Evolutionary conservation across 1,284 basidiomycete genomes (phyloP), one percentile per base, ranked within the genome.

Genomic region (Cutaneotrichosporon sp.): DNA sequence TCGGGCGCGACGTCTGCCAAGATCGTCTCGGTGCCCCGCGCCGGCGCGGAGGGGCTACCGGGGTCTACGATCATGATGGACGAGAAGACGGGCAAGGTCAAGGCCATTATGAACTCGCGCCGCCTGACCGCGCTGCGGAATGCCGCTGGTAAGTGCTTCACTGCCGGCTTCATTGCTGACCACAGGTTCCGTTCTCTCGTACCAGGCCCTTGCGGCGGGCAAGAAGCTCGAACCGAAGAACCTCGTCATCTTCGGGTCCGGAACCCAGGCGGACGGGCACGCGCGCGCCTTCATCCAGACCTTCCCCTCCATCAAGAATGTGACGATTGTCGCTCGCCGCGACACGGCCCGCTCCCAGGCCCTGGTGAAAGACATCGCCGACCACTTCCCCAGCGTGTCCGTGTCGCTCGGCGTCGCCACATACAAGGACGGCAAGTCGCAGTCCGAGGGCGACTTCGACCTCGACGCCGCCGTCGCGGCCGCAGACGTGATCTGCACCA

Each of bases 1-100:
- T 45, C 51, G 25, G 50, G 44, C 1, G 69, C 75, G 9, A 77
- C 84, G 2, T 67, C 67, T 6, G 77, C 86, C 57, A 90, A 91
- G 71, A 79, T 87, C 27, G 87, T 88, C 3, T 83, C 82, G 10
- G 78, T 88, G 1, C 87, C 88, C 0, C 76, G 69, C 1, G 57
- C 57, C 1, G 77, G 78, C 26, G 66, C 57, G 2, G 74, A 76
- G 4, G 88, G 89, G 0, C 66, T 92, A 7, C 87, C 88, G 2
- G 88, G 79, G 0, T 84, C 84, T 2, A 92, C 87, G 0, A 68
- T 90, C 24, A 79, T 92, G 2, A 66, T 93, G 26, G 84, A 91
- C 62, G 85, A 88, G 57, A 62, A 64, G 5, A 82, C 80, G 0
- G 90, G 89, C 2, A 73, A 75, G 3, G 79, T 84, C 10, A 83